These are phyloP conservation scores for Trichosporon sp. DNA, from an alignment of 1,284 basidiomycete genomes.

Conservation along the genomic window DNA sequence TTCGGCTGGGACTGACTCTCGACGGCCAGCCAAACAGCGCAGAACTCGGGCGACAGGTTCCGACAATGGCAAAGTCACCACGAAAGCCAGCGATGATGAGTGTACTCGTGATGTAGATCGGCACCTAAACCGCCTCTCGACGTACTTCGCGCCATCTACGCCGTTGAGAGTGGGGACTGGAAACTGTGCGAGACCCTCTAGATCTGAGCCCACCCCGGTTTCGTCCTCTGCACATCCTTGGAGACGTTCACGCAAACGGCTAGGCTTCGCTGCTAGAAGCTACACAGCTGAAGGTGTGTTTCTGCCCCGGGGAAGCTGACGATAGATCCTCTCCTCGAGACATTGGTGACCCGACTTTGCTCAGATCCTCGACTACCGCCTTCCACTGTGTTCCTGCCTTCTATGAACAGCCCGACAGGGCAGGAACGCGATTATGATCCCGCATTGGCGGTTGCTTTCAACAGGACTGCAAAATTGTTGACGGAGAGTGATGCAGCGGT, in stretches of 20 bases:
- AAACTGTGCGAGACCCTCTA: neutral
- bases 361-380: slow-evolving; percentile 20
- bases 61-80: neutral
- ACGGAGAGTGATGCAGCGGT: slow-evolving; percentile 22
- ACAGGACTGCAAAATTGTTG: slow-evolving; percentile 28
- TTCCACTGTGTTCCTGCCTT: slow-evolving; percentile 33
- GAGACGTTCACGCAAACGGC: neutral
- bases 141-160: neutral
- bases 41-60: neutral
- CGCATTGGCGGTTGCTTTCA: slow-evolving; percentile 36
- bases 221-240: neutral
- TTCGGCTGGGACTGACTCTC: neutral
- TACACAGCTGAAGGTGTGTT: neutral
- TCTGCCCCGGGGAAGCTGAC: neutral
- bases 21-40: neutral
- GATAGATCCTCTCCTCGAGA: slow-evolving; percentile 17
- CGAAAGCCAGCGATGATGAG: neutral
- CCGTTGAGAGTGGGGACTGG: neutral
- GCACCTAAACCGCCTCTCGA: neutral
- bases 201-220: neutral
- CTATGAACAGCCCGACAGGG: slow-evolving; percentile 30
- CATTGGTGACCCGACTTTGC: slow-evolving; percentile 20
- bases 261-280: neutral
- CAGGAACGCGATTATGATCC: slow-evolving; percentile 38
- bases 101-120: neutral